These are phyloP conservation scores for Russula dissimulans DNA, from an alignment of 768 basidiomycete genomes.

Conservation along the genomic window DNA sequence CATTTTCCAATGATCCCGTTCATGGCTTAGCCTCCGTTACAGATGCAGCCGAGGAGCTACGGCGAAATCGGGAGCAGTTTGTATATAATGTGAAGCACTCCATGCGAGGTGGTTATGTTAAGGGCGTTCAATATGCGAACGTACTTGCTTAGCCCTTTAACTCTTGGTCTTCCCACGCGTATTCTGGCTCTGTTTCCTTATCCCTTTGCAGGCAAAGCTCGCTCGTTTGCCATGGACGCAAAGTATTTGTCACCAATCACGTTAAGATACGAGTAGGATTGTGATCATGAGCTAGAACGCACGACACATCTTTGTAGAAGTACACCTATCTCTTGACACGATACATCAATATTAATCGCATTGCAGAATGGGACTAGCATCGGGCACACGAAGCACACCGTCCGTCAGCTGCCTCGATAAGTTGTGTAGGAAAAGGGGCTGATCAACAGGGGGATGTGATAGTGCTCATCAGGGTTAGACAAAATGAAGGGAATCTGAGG, in stretches of 20 bases:
- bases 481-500: slow-evolving; percentile 65
- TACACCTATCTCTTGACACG: slow-evolving; percentile 7
- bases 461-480: slow-evolving; percentile 65
- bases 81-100: slow-evolving; percentile 75
- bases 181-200: neutral
- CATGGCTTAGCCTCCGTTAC: slow-evolving; percentile 18
- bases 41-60: slow-evolving; percentile 96
- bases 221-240: neutral
- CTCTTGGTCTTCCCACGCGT: neutral
- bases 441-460: slow-evolving; percentile 86
- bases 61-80: slow-evolving; percentile 80
- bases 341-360: slow-evolving; percentile 9
- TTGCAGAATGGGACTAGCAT: neutral
- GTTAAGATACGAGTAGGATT: neutral
- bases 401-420: slow-evolving; percentile 71
- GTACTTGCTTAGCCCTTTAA: slow-evolving; percentile 42
- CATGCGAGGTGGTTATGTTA: slow-evolving; percentile 75
- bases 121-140: slow-evolving; percentile 70
- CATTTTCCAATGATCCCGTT: neutral
- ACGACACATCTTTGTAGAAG: slow-evolving; percentile 12
- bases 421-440: slow-evolving; percentile 90
- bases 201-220: neutral
- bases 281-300: neutral
- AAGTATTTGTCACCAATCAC: neutral
- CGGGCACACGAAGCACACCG: neutral